Conservation (phyloP, 2,329 filamentous ascomycete genomes). For the Helminthosporium solani region DNA sequence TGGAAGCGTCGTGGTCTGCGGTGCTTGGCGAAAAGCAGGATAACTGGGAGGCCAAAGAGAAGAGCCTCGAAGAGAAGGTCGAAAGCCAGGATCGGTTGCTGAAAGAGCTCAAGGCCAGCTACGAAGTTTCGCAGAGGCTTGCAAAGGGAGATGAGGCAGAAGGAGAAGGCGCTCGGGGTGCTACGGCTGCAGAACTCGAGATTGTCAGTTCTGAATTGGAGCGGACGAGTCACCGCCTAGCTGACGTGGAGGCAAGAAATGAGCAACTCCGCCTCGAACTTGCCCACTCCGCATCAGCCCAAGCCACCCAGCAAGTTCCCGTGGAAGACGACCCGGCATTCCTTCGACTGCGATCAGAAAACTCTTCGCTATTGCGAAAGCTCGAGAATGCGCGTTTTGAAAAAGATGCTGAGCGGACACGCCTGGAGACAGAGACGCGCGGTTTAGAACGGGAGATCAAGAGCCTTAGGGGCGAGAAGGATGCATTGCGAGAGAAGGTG, state of each 20-base stretch:
- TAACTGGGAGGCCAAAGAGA: conserved; percentile 95
- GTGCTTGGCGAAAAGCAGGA: conserved; percentile 91
- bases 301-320: conserved; percentile 57
- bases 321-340: conserved; percentile 89
- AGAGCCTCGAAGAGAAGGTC: conserved; percentile 84
- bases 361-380: conserved; percentile 86
- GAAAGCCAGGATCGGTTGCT: conserved; percentile 90
- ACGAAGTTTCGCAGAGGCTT: conserved; percentile 90
- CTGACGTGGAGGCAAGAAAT: conserved; percentile 90
- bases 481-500: conserved; percentile 75
- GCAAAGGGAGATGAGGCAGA: conserved; percentile 69
- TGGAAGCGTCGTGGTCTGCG: conserved; percentile 85
- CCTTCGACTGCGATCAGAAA: conserved; percentile 86
- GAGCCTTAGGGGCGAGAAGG: conserved; percentile 76
- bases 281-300: conserved; percentile 80
- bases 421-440: conserved; percentile 72
- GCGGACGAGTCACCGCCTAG: conserved; percentile 79
- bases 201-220: conserved; percentile 91
- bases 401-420: conserved; percentile 75
- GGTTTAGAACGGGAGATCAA: conserved; percentile 76
- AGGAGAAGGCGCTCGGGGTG: conserved; percentile 58
- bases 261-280: conserved; percentile 89
- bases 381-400: conserved; percentile 82
- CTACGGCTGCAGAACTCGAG: conserved; percentile 86
- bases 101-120: conserved; percentile 94